Evolutionary conservation across 2,329 filamentous ascomycete genomes (phyloP).

Genomic region (Alternaria alternata): DNA sequence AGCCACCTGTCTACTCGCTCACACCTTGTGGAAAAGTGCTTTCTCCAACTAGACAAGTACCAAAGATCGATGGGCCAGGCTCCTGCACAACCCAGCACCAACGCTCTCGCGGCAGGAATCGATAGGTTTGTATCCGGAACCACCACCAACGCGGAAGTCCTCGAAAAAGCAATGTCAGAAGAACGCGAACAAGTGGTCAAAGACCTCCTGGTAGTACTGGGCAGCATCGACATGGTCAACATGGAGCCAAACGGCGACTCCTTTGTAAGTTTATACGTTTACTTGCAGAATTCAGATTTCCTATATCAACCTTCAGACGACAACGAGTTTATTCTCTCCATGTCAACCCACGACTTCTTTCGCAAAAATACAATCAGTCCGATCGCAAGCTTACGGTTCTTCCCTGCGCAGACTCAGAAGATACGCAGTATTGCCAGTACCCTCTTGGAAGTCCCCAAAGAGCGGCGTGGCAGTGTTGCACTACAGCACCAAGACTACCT

Average conservation of each 20-base stretch:
- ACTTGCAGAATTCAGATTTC: slow-evolving; percentile 24
- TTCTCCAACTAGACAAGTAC: slow-evolving; percentile 75
- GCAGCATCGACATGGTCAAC: slow-evolving; percentile 81
- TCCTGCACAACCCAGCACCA: slow-evolving; percentile 46
- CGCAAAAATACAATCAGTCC: slow-evolving; percentile 14
- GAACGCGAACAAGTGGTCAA: slow-evolving; percentile 85
- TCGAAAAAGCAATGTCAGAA: slow-evolving; percentile 71
- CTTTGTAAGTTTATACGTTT: slow-evolving; percentile 60
- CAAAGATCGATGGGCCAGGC: slow-evolving; percentile 54
- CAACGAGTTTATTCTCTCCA: slow-evolving; percentile 9
- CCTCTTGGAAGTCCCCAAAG: slow-evolving; percentile 69
- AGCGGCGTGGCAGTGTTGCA: slow-evolving; percentile 61
- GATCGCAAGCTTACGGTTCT: slow-evolving; percentile 38
- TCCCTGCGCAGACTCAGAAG: slow-evolving; percentile 71
- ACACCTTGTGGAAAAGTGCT: slow-evolving; percentile 87
- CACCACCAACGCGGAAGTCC: slow-evolving; percentile 50
- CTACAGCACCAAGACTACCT: slow-evolving; percentile 75
- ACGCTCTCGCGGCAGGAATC: slow-evolving; percentile 36
- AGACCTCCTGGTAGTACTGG: slow-evolving; percentile 76
- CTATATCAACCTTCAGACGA: slow-evolving; percentile 12
- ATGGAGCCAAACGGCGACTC: slow-evolving; percentile 77
- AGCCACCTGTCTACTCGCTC: slow-evolving; percentile 83
- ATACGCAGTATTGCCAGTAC: slow-evolving; percentile 85
- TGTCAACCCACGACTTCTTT: slow-evolving; percentile 17
- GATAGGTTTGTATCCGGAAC: slow-evolving; percentile 37